These are phyloP conservation scores for Solanum pinnatisectum DNA, from an alignment of 257 asterid species.

Conservation along the genomic window DNA sequence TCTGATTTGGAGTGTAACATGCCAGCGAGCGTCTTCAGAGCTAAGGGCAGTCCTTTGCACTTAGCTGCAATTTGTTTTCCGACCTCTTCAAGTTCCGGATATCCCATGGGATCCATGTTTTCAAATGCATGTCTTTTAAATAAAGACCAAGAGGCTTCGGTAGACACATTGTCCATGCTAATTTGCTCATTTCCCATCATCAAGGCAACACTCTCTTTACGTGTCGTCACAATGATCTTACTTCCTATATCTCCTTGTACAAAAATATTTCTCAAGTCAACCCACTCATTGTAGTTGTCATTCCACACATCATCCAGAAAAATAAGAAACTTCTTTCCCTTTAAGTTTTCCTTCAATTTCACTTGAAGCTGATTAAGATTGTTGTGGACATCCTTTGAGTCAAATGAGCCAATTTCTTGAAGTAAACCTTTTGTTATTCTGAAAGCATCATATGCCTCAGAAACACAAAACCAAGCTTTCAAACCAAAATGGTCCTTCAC, in stretches of 20 bases:
- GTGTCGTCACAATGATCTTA: conserved; percentile 50
- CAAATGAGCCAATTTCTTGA: conserved; percentile 7
- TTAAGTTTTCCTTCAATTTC: conserved; percentile 25
- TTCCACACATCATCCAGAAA: conserved; percentile 56
- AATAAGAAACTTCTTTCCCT: conserved; percentile 35
- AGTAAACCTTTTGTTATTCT: conserved; percentile 26
- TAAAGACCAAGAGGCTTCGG: neutral
- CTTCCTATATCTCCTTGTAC: conserved; percentile 34
- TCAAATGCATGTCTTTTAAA: neutral
- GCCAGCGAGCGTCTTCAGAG: neutral
- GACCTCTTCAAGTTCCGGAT: neutral
- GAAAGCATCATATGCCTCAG: conserved; percentile 32
- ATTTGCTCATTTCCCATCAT: conserved; percentile 9
- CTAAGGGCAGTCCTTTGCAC: neutral
- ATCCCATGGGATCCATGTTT: rapidly evolving
- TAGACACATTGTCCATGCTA: neutral
- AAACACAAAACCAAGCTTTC: conserved; percentile 45
- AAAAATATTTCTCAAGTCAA: neutral
- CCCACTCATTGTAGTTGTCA: conserved; percentile 28
- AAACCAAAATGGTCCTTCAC: conserved; percentile 22
- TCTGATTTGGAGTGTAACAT: neutral
- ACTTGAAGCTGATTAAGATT: conserved; percentile 35
- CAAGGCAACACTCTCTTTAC: conserved; percentile 27
- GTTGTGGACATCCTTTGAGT: neutral
- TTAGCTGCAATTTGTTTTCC: neutral